phyloP scores from a whole-genome alignment of 345 rosid species.

The Erodium maritimum region DNA sequence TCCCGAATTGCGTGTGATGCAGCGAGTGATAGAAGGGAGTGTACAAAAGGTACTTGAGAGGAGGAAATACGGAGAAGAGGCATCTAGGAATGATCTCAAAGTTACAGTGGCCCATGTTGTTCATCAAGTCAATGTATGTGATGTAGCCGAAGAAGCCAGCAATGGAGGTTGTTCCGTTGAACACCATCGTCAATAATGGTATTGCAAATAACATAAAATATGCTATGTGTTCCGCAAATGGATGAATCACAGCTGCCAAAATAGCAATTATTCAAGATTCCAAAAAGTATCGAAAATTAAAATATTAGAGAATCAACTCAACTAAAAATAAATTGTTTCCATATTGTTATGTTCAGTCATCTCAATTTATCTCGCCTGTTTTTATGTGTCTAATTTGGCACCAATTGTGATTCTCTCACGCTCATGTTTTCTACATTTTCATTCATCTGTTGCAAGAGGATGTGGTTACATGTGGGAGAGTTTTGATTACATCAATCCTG shows the following conservation, averaged over 20 bases:
- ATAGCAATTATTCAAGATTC: not conserved
- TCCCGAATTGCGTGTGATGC: slow-evolving; percentile 41
- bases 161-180: slow-evolving; percentile 25
- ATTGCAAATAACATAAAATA: slow-evolving; percentile 40
- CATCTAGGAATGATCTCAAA: slow-evolving; percentile 53
- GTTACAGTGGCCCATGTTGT: slow-evolving; percentile 86
- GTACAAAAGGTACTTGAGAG: slow-evolving; percentile 60
- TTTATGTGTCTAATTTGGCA: too few species aligned
- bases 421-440: too few species aligned
- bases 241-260: slow-evolving; percentile 69
- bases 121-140: slow-evolving; percentile 54
- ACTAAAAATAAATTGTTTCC: too few species aligned
- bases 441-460: too few species aligned
- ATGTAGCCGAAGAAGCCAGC: slow-evolving; percentile 17
- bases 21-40: slow-evolving; percentile 58
- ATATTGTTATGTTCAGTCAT: too few species aligned
- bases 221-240: slow-evolving; percentile 53
- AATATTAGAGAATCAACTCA: too few species aligned
- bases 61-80: slow-evolving; percentile 48
- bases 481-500: too few species aligned
- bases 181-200: slow-evolving; percentile 20
- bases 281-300: too few species aligned
- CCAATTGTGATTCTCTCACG: too few species aligned
- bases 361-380: too few species aligned
- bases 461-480: too few species aligned